Percentiles rank a stretch among this genome's conserved stretches.
Evolutionary conservation across 75 land plant species (phyloP).

Genomic region (Isoetes taiwanensis): DNA sequence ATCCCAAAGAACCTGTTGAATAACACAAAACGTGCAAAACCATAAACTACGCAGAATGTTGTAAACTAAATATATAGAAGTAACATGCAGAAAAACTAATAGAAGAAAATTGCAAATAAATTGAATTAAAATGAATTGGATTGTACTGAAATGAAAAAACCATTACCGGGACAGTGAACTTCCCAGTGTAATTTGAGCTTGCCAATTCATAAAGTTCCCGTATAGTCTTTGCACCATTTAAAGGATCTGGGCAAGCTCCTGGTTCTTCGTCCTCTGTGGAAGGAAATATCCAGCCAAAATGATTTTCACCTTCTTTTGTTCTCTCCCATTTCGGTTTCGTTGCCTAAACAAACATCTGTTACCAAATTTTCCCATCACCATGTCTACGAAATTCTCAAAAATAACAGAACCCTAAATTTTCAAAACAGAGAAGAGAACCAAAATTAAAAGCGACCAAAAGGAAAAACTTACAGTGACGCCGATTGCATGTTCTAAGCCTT

Average conservation of each 20-base stretch:
- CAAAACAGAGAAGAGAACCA: background rate
- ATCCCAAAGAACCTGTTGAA: constrained; percentile 77
- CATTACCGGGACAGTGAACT: constrained; percentile 59
- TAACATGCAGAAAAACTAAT: background rate
- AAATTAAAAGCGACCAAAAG: background rate
- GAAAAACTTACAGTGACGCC: constrained; percentile 35
- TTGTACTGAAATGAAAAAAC: background rate
- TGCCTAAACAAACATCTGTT: background rate
- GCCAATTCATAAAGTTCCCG: constrained; percentile 72
- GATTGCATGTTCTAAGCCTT: constrained; percentile 72
- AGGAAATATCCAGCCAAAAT: constrained; percentile 78
- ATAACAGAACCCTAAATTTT: background rate
- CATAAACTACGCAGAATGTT: background rate
- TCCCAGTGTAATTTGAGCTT: constrained; percentile 49
- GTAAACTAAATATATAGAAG: background rate
- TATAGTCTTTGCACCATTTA: constrained; percentile 49
- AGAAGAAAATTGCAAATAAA: background rate
- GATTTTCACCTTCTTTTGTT: constrained; percentile 64
- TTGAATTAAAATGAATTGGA: background rate
- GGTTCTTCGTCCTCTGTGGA: constrained; percentile 38
- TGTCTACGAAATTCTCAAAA: constrained; percentile 4
- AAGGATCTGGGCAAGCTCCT: constrained; percentile 50
- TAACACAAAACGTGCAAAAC: background rate
- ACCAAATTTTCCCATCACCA: background rate
- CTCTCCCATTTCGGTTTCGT: constrained; percentile 54